Base-by-base conservation (phyloP, 2,329 filamentous ascomycete species). In the Penicillium sp. region DNA sequence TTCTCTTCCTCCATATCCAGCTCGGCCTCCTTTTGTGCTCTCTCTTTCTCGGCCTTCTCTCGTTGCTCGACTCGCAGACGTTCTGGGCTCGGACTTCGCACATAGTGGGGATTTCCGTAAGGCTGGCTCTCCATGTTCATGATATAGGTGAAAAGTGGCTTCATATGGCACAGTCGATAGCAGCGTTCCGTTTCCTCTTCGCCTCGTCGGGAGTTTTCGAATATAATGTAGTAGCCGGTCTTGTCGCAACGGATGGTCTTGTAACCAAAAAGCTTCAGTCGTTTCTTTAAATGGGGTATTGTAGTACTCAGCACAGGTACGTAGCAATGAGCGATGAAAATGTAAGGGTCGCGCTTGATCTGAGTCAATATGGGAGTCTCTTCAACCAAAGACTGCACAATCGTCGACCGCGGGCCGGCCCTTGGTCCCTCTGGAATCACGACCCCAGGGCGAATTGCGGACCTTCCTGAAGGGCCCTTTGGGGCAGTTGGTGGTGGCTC, bases 201-300 rank as follows among this genome's bases (percentile, higher is more conserved):
- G 2, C 91, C 91, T 7, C 77, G 74, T 39, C 79, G 78, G 2
- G 81, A 87, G 55, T 91, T 84, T 35, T 86, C 80, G 58, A 98
- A 98, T n/a, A 89, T 74, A 36, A 97, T 81, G 62, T 87, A 97
- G 65, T 96, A 98, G 1, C 93, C 93, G 0, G 81, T 84, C 43
- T 80, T 80, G 62, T 98, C 93, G 44, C 86, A 81, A 21, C 88
- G 80, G 36, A 98, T 84, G 34, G 89, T 83, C 49, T 87, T 82
- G 68, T 90, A 87, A 43, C 80, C 75, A 62, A 86, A 95, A 35
- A 83, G 81, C 65, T 91, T 93, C 38, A 97, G 73, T 35, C 91
- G 80, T 65, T 91, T 94, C 69, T 88, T 87, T 70, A 98, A 78
- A 69, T 98, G 93, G 3, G 85, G 81, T 40, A 96, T 80, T 1